Percentiles rank a stretch among this genome's conserved stretches.
Conservation (phyloP, 208 protist genomes). For the Balamuthia mandrillaris region DNA sequence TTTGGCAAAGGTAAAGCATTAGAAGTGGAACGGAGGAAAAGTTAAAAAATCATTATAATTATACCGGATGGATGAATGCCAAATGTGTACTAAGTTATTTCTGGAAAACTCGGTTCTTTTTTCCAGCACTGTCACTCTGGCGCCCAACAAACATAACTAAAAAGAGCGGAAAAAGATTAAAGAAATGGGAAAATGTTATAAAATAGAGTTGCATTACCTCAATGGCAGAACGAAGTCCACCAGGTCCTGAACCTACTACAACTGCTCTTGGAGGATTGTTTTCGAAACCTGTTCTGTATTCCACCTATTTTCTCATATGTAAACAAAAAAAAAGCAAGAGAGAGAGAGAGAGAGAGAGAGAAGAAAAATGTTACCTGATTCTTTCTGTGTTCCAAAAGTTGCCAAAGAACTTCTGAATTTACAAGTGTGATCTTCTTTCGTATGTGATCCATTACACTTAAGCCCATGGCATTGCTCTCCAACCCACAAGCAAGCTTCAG, state of each 20-base stretch:
- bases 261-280: background rate
- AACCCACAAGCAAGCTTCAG: constrained; percentile 3
- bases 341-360: too few relatives aligned
- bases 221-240: constrained; percentile 12
- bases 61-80: too few relatives aligned
- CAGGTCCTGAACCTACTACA: constrained; percentile 14
- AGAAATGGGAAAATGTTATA: background rate
- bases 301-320: too few relatives aligned
- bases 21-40: background rate
- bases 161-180: background rate
- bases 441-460: background rate
- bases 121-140: background rate
- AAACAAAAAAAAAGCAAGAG: background rate
- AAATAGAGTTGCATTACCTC: background rate
- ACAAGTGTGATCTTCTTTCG: background rate
- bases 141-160: background rate
- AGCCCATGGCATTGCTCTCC: background rate
- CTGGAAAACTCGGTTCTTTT: background rate
- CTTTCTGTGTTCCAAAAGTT: constrained; percentile 13
- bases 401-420: constrained; percentile 21
- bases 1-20: background rate
- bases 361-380: background rate
- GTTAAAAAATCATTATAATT: background rate
- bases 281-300: background rate
- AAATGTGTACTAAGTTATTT: constrained; percentile 27